A percentile compares a stretch with the other conserved stretches of the same genome.
These are phyloP conservation scores for Xylaria digitata DNA, from an alignment of 2,329 filamentous ascomycete species.

Conservation along the genomic window DNA sequence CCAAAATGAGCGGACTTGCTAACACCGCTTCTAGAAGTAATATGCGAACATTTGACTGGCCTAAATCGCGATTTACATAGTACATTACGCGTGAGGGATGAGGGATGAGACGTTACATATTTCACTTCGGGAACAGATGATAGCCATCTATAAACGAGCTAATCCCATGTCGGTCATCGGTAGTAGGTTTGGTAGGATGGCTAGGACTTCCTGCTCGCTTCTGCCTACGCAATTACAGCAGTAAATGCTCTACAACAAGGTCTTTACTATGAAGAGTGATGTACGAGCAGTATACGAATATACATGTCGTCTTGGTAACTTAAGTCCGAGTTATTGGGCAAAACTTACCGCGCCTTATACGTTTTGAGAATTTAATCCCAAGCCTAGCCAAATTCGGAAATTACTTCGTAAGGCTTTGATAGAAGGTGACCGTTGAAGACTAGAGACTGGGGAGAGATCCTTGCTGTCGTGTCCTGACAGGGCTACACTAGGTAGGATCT, in stretches of 20 bases:
- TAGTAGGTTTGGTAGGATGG: background rate
- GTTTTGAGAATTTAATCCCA: constrained; percentile 8
- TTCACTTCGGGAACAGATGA: background rate
- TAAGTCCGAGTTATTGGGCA: background rate
- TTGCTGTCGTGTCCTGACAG: constrained; percentile 29
- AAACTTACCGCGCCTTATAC: constrained; percentile 21
- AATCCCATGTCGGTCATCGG: background rate
- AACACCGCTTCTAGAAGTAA: constrained; percentile 20
- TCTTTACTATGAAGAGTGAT: background rate
- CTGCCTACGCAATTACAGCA: too few species aligned
- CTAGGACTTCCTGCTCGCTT: background rate
- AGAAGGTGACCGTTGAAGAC: constrained; percentile 33
- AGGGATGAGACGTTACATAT: constrained; percentile 14
- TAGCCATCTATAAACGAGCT: constrained; percentile 2
- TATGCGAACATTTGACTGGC: constrained; percentile 14
- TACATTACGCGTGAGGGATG: background rate
- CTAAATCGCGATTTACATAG: constrained; percentile 16
- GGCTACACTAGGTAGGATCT: constrained; percentile 35
- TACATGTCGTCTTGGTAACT: background rate
- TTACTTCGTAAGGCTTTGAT: constrained; percentile 37
- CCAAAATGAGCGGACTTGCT: constrained; percentile 10
- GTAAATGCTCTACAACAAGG: background rate
- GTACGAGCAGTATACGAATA: background rate
- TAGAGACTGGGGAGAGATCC: constrained; percentile 25
- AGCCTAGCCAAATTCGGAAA: constrained; percentile 37